Evolutionary conservation across 2,329 filamentous ascomycete genomes (phyloP).

Genomic region (Fusarium kyushuense): DNA sequence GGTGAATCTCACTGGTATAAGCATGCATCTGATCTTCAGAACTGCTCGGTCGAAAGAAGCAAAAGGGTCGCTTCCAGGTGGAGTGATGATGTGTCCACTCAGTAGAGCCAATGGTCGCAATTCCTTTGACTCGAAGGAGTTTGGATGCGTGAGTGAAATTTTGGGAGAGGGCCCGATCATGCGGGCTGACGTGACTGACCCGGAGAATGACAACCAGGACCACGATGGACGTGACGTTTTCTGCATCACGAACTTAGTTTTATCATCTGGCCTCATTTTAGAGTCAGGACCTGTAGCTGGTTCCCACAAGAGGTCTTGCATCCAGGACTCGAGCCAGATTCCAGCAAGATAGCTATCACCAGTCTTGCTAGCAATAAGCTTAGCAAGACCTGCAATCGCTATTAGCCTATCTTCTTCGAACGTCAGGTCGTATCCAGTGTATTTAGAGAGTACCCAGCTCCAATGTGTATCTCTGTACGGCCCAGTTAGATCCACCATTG

Average conservation of each 20-base stretch:
- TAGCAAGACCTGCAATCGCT: neutral
- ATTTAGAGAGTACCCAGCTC: fast-evolving
- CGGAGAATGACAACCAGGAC: neutral
- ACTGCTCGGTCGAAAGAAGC: neutral
- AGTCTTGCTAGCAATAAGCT: fast-evolving
- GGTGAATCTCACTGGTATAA: neutral
- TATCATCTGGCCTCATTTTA: fast-evolving
- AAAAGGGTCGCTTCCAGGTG: neutral
- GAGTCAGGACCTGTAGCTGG: neutral
- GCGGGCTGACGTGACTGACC: fast-evolving
- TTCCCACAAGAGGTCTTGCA: neutral
- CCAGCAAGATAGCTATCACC: neutral
- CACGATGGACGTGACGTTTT: neutral
- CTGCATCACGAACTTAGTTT: fast-evolving
- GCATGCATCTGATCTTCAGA: neutral
- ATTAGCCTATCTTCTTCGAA: neutral
- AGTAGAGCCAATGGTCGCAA: neutral
- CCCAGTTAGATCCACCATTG: neutral
- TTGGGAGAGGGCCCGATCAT: neutral
- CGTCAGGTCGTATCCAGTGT: neutral
- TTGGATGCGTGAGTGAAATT: fast-evolving
- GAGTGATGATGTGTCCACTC: fast-evolving
- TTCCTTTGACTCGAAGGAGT: neutral
- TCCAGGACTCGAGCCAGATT: neutral
- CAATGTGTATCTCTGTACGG: fast-evolving